Evolutionary conservation across 2,329 filamentous ascomycete species (phyloP).

Genomic region (Clarireedia paspali): DNA sequence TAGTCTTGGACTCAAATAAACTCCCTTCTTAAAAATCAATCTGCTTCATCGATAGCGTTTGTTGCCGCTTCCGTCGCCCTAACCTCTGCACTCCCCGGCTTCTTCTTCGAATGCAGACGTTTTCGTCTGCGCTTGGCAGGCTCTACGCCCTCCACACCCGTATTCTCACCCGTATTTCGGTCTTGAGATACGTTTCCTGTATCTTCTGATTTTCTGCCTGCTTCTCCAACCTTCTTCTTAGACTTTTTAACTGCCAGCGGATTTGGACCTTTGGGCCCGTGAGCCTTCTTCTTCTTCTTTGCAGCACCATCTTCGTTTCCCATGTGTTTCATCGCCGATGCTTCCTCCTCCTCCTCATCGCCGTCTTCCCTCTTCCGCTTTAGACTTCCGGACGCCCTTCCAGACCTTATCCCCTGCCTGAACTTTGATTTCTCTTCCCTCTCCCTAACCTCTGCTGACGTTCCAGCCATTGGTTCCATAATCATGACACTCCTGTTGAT

Average conservation of each 20-base stretch:
- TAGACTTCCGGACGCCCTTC: slow-evolving; percentile 33
- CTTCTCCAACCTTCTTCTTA: slow-evolving; percentile 40
- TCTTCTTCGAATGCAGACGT: slow-evolving; percentile 26
- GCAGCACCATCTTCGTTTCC: slow-evolving; percentile 21
- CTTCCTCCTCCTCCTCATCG: slow-evolving; percentile 25
- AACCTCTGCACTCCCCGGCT: slow-evolving; percentile 7
- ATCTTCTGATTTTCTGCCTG: slow-evolving; percentile 17
- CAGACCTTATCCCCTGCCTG: slow-evolving; percentile 55
- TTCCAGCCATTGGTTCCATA: slow-evolving; percentile 66
- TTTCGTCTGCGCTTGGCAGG: slow-evolving; percentile 32
- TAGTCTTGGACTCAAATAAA: background rate
- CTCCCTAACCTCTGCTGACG: slow-evolving; percentile 54
- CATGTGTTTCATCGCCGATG: slow-evolving; percentile 12
- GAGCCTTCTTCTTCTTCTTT: slow-evolving; percentile 47
- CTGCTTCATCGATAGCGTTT: slow-evolving; percentile 1
- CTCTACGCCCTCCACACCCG: slow-evolving; percentile 17
- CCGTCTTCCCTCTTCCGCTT: slow-evolving; percentile 31
- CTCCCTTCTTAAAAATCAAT: background rate
- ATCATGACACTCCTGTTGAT: slow-evolving; percentile 74
- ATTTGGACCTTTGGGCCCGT: slow-evolving; percentile 62
- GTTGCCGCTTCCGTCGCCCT: slow-evolving; percentile 4
- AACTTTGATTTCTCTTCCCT: slow-evolving; percentile 70
- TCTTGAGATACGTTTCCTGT: slow-evolving; percentile 24
- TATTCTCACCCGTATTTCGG: slow-evolving; percentile 5
- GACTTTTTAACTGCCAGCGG: slow-evolving; percentile 63